A percentile compares a stretch with the other conserved stretches of the same genome.
phyloP scores from a whole-genome alignment of 2,329 filamentous ascomycete genomes.

The Fonsecaea erecta region DNA sequence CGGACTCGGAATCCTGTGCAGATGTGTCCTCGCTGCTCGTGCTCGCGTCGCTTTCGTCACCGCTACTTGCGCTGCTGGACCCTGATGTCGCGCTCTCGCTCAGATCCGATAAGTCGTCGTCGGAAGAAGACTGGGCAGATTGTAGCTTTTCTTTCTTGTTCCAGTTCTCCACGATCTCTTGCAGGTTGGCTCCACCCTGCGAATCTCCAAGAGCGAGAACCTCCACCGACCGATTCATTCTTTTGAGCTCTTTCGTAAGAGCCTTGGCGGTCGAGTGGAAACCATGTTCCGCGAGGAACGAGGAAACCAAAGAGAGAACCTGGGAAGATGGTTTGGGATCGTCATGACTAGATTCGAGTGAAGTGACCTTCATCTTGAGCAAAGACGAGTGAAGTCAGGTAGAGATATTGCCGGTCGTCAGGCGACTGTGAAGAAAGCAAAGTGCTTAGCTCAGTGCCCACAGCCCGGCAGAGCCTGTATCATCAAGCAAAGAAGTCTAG shows the following conservation, averaged over 20 bases:
- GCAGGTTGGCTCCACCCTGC: slow-evolving; percentile 8
- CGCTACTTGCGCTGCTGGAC: slow-evolving; percentile 36
- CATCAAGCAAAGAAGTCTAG: background rate
- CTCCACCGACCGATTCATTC: slow-evolving; percentile 28
- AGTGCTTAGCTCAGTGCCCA: background rate
- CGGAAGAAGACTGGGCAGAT: slow-evolving; percentile 9
- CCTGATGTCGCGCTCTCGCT: slow-evolving; percentile 26
- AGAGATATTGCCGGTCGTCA: background rate
- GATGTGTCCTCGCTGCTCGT: slow-evolving; percentile 44
- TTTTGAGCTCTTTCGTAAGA: slow-evolving; percentile 59
- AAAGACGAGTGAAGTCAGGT: background rate
- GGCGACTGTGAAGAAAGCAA: background rate
- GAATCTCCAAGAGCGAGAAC: slow-evolving; percentile 2
- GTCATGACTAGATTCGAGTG: slow-evolving; percentile 17
- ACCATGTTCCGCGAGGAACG: slow-evolving; percentile 69
- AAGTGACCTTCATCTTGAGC: slow-evolving; percentile 31
- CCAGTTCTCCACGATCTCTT: slow-evolving; percentile 17
- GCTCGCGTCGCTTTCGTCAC: slow-evolving; percentile 40
- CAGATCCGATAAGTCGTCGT: slow-evolving; percentile 10
- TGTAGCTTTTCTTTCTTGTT: slow-evolving; percentile 1
- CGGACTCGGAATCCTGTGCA: slow-evolving; percentile 38
- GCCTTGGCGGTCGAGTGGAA: slow-evolving; percentile 65
- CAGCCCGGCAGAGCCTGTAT: background rate
- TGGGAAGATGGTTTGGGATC: slow-evolving; percentile 59
- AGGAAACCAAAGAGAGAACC: slow-evolving; percentile 68